phyloP scores from a whole-genome alignment of 257 asterid species.

The Scutellaria barbata region DNA sequence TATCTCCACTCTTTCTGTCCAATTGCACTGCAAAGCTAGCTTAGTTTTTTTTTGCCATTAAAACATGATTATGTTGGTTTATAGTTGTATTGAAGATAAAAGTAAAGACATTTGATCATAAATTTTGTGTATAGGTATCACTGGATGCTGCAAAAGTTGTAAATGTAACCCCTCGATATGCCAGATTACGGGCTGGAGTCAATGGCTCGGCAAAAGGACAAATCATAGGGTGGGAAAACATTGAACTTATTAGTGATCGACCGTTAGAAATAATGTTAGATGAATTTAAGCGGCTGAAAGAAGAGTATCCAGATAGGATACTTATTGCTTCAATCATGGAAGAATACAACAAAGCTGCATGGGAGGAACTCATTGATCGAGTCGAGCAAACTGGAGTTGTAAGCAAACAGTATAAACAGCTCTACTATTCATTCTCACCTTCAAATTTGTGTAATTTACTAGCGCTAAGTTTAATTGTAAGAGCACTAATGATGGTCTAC shows the following conservation, averaged over 20 bases:
- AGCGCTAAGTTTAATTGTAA: background rate
- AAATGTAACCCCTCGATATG: constrained; percentile 96
- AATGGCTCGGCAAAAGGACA: constrained; percentile 89
- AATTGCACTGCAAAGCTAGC: background rate
- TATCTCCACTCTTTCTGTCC: background rate
- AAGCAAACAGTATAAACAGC: constrained; percentile 42
- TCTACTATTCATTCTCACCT: constrained; percentile 6
- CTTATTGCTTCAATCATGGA: constrained; percentile 99
- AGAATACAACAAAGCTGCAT: constrained; percentile 83
- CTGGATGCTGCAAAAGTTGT: constrained; percentile 89
- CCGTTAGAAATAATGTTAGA: constrained; percentile 90
- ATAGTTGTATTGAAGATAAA: constrained; percentile 6
- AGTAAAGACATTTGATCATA: background rate
- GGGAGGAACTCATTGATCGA: constrained; percentile 92
- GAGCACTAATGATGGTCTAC: constrained; percentile 17
- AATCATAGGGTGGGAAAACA: constrained; percentile 93
- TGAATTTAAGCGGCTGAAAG: constrained; percentile 81
- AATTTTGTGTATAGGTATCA: constrained; percentile 62
- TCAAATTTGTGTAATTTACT: constrained; percentile 9
- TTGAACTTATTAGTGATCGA: constrained; percentile 92
- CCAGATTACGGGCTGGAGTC: constrained; percentile 71
- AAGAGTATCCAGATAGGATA: constrained; percentile 89
- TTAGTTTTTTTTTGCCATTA: background rate
- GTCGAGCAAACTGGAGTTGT: constrained; percentile 92
- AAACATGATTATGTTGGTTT: background rate